phyloP scores from a whole-genome alignment of 176 grass and related monocot genomes.

The Phyllostachys edulis region DNA sequence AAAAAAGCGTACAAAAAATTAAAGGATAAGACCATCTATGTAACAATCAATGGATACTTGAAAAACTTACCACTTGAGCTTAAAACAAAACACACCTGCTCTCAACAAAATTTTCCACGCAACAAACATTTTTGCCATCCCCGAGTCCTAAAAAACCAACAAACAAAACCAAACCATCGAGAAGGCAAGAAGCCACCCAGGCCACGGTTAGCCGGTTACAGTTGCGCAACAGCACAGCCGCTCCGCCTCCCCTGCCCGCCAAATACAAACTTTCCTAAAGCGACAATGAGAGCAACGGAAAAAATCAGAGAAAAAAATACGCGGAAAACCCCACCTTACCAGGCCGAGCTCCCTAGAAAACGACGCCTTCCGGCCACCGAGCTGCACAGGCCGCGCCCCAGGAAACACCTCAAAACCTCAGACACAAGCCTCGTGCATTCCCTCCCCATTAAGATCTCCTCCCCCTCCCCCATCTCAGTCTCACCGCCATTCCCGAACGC shows the following conservation, averaged over 20 bases:
- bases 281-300: constrained; percentile 1
- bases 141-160: background rate
- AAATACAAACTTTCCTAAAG: constrained; percentile 41
- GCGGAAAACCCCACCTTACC: constrained; percentile 1
- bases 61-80: no score
- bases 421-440: constrained; percentile 25
- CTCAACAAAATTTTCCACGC: background rate
- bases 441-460: constrained; percentile 5
- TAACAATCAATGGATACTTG: no score
- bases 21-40: no score
- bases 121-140: background rate
- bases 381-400: background rate
- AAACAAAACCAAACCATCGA: background rate
- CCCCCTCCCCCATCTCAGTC: background rate
- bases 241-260: background rate
- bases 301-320: background rate
- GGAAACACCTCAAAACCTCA: constrained; percentile 48
- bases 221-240: background rate
- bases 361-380: constrained; percentile 36
- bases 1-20: no score
- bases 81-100: background rate
- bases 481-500: constrained; percentile 30
- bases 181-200: no score
- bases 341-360: constrained; percentile 30
- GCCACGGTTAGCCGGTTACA: no score